A percentile compares a stretch with the other conserved stretches of the same genome.
Evolutionary conservation across 2,329 filamentous ascomycete species (phyloP).

Genomic region (Orbilia oligospora): DNA sequence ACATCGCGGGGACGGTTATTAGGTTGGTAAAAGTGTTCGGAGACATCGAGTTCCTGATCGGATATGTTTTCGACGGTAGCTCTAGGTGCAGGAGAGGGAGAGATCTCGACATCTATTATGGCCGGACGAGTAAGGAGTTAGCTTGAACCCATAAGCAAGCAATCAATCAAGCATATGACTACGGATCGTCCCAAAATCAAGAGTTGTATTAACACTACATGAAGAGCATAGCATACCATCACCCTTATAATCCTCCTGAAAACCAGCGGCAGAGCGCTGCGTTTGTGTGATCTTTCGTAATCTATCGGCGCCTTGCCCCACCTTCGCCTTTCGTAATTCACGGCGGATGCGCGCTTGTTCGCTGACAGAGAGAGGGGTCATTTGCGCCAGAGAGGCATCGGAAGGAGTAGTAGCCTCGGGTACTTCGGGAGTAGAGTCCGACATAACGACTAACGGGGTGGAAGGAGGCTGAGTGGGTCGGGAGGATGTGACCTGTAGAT

Average conservation of each 20-base stretch:
- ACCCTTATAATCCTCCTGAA: constrained; percentile 49
- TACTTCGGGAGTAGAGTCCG: constrained; percentile 47
- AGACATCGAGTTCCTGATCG: constrained; percentile 84
- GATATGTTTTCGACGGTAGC: constrained; percentile 47
- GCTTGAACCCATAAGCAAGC: not conserved
- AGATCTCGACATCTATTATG: constrained; percentile 62
- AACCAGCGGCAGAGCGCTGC: constrained; percentile 62
- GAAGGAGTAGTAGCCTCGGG: constrained; percentile 54
- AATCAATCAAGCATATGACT: not conserved
- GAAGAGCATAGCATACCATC: constrained; percentile 51
- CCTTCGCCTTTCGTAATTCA: constrained; percentile 84
- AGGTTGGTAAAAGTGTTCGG: constrained; percentile 78
- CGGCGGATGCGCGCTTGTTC: constrained; percentile 82
- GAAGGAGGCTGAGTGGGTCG: constrained; percentile 20
- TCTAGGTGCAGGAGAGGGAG: constrained; percentile 65
- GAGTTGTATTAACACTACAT: constrained; percentile 25
- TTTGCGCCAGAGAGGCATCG: constrained; percentile 57
- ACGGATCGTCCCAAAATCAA: constrained; percentile 4
- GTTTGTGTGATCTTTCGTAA: constrained; percentile 78
- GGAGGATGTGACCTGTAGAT: constrained; percentile 3
- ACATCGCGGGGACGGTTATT: constrained; percentile 67
- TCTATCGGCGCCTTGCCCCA: constrained; percentile 78
- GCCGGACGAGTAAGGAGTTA: constrained; percentile 10
- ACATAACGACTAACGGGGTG: constrained; percentile 34
- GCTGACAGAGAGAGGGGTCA: constrained; percentile 66